Base-by-base conservation (phyloP, 441 rosid species). In the Euphorbia schlechtendalii region DNA sequence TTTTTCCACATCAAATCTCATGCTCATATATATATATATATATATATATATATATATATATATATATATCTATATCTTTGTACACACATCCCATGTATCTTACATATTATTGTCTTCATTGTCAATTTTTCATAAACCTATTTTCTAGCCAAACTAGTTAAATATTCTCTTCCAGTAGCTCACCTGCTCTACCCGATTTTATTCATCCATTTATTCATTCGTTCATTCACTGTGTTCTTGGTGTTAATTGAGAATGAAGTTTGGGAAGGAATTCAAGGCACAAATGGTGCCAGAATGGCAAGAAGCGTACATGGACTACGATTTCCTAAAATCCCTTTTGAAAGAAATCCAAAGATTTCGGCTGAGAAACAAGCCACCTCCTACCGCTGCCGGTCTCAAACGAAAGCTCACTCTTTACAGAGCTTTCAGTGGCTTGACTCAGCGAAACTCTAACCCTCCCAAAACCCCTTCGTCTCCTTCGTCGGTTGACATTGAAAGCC, bases 271-370 rank as follows among this genome's bases (percentile, higher is more conserved):
- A 61, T 89, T 82, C 30, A 68, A 43, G 10, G 75, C 84, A 2
- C 94, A 91, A 43, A 81, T 89, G 90, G 94, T 91, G 75, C 92
- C 87, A 30, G 96, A 91, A 76, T 88, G 97, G 97, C 81, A 82
- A 57, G 83, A 82, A 61, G 90, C 94, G 2, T 86, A 84, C 83
- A 75, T 86, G 85, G 87, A 88, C 41, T 91, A 91, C 61, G 54
- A 59, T 52, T 80, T 53, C 55, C 85, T 87, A 46, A 91, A 91
- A 56, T 61, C 74, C 24, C 73, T 73, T 38, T 76, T 88, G 74
- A 85, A 86, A 76, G 90, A 81, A 17, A 64, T 88, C 38, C 74
- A 66, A 41, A 43, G 69, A 27, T 80, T 83, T 78, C 75, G 73
- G 68, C 74, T 43, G 10, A 69, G 76, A 66, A 74, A 43, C 71